These are phyloP conservation scores for Austroboletus rostrupii DNA, from an alignment of 1,284 basidiomycete genomes.

Conservation along the genomic window DNA sequence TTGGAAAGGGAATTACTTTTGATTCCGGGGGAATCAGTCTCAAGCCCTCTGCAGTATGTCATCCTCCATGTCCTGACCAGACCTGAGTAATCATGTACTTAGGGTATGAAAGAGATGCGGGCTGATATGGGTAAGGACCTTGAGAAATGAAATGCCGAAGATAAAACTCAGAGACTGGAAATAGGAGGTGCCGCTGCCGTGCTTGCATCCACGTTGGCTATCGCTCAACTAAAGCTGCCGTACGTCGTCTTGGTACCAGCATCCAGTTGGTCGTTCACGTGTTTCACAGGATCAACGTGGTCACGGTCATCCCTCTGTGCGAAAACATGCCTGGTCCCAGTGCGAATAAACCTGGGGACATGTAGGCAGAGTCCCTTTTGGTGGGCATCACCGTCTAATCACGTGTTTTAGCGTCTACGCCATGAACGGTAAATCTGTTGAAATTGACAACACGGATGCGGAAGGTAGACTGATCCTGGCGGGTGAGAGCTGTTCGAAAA, in stretches of 20 bases:
- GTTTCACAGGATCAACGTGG: conserved; percentile 62
- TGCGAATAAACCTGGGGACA: conserved; percentile 85
- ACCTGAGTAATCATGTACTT: not conserved
- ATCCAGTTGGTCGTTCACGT: no score
- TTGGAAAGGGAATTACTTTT: conserved; percentile 89
- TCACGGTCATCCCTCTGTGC: conserved; percentile 70
- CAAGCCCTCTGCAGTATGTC: conserved; percentile 69
- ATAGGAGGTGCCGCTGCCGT: conserved; percentile 78
- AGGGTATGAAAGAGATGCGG: conserved; percentile 80
- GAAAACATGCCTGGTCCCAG: conserved; percentile 87
- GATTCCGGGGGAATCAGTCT: conserved; percentile 88
- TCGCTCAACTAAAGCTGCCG: conserved; percentile 79
- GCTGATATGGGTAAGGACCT: conserved; percentile 69
- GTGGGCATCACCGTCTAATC: not conserved
- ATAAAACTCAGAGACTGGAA: not conserved
- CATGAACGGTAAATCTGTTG: conserved; percentile 86
- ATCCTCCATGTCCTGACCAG: conserved; percentile 7
- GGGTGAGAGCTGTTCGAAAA: conserved; percentile 36
- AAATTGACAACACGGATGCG: conserved; percentile 88
- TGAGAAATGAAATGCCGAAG: not conserved
- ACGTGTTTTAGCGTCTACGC: conserved; percentile 62
- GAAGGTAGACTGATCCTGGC: conserved; percentile 80
- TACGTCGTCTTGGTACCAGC: conserved; percentile 31
- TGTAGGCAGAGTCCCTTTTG: conserved; percentile 41
- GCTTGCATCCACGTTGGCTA: conserved; percentile 67